Evolutionary conservation across 2,329 filamentous ascomycete genomes (phyloP), one percentile per base, ranked within the genome.

Genomic region (Fusarium chlamydosporum): DNA sequence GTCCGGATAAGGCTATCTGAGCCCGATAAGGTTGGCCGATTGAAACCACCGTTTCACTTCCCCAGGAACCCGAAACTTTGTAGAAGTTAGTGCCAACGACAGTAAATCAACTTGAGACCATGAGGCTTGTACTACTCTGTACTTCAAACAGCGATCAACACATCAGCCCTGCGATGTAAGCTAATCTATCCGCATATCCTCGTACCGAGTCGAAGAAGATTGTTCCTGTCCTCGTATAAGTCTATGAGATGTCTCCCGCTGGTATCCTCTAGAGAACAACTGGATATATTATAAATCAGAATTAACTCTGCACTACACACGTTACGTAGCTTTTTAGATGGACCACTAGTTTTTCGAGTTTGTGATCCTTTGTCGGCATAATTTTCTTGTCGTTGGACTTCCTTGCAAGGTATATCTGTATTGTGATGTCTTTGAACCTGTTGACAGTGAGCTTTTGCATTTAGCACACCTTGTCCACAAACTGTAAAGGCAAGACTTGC

Each of bases 381-480:
- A 16, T 7, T 27, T 11, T 3, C 2, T 27, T 42, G 23, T 27
- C 5, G 4, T 10, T 27, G 16, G 8, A 10, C 5, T 18, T 29
- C 26, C 9, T 18, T 16, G 4, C 6, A 6, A 23, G 23, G 26
- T 29, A 29, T 18, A 43, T 43, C n/a, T n/a, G 23, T 23, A 23
- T 23, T 23, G 3, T 6, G 3, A 23, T 23, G 23, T 23, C 23
- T 23, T 23, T 23, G 23, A 23, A 23, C 23, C 23, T 23, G 23
- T 23, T 23, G 6, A 23, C 23, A 29, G 10, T 29, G 8, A 9
- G 29, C 29, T 29, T 29, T 29, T 29, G 29, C 7, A 29, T 29
- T 18, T 68, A 56, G 20, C 71, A 73, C 27, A 72, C 65, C 6
- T 61, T 41, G 46, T 40, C 46, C n/a, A 46, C 59, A 26, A 70